Evolutionary conservation across 305 asterid genomes (phyloP).

Genomic region (Striga hermonthica): DNA sequence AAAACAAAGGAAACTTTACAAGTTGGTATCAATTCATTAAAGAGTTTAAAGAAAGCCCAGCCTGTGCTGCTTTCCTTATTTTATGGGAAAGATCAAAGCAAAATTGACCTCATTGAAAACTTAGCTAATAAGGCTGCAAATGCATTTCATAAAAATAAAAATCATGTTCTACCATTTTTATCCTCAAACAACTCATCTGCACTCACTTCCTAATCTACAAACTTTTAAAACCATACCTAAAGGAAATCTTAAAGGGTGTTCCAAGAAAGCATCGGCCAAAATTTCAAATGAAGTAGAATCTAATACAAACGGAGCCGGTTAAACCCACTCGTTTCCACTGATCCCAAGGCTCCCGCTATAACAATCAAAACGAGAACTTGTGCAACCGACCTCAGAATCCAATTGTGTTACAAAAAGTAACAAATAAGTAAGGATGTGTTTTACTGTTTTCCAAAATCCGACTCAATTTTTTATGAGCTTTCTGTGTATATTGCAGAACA

Average conservation of each 20-base stretch:
- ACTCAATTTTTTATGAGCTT: too few species aligned
- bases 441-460: too few species aligned
- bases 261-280: neutral
- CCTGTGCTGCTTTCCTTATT: constrained; percentile 11
- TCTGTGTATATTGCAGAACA: neutral
- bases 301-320: neutral
- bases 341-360: too few species aligned
- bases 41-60: constrained; percentile 13
- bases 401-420: too few species aligned
- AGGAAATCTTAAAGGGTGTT: constrained; percentile 5
- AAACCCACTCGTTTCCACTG: neutral
- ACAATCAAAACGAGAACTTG: too few species aligned
- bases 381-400: too few species aligned
- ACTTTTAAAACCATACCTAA: neutral
- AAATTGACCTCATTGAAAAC: constrained; percentile 3
- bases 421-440: too few species aligned
- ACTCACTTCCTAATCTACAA: constrained; percentile 14
- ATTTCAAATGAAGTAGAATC: constrained; percentile 9
- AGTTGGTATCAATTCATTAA: constrained; percentile 9
- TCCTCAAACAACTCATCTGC: constrained; percentile 11
- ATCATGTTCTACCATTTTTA: constrained; percentile 7
- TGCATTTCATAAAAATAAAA: neutral
- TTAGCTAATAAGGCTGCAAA: constrained; percentile 11
- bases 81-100: constrained; percentile 1
- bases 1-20: neutral